Evolutionary conservation across 164 flowering plant species (phyloP).

Genomic region (Litsea cubeba): DNA sequence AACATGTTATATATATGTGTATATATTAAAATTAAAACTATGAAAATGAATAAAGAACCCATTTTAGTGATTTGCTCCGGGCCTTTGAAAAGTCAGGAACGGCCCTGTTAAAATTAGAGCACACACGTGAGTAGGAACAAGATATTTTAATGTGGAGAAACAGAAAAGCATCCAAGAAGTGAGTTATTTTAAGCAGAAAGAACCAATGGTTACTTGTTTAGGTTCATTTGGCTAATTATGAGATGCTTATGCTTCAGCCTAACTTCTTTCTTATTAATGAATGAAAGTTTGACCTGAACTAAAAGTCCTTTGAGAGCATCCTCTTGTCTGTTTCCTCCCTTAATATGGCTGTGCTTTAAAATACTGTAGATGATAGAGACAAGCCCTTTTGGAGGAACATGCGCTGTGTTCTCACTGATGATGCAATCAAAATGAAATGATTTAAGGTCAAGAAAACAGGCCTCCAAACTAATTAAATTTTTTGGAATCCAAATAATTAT

Average conservation of each 20-base stretch:
- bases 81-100: no score
- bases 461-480: not conserved
- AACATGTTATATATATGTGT: no score
- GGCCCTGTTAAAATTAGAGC: no score
- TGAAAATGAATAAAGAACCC: no score
- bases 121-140: not conserved
- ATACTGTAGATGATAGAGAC: not conserved
- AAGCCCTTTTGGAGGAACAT: not conserved
- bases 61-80: no score
- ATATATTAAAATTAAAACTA: no score
- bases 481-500: no score
- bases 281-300: not conserved
- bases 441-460: not conserved
- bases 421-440: not conserved
- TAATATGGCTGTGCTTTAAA: not conserved
- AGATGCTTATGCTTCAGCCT: not conserved
- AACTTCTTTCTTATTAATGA: not conserved
- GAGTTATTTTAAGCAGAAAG: not conserved
- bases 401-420: not conserved
- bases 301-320: not conserved
- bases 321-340: not conserved
- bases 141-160: not conserved
- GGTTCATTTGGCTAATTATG: not conserved
- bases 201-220: not conserved
- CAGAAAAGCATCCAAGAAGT: not conserved